A percentile compares a stretch with the other conserved stretches of the same genome.
Conservation (phyloP, 106 monocot species). For the Alisma plantagoaquatica region DNA sequence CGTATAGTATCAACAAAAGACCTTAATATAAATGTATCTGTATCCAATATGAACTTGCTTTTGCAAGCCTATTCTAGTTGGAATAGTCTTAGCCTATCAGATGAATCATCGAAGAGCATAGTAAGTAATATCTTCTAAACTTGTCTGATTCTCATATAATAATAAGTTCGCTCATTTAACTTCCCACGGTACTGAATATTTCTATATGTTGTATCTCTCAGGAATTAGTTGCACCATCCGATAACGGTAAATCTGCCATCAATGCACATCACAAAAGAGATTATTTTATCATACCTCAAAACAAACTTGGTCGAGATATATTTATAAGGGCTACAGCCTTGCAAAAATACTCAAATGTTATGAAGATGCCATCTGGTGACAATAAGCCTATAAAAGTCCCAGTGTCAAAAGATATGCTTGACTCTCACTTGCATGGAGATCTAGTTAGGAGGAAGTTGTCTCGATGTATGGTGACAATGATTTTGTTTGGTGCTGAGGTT, state of each 20-base stretch:
- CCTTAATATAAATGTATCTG: slow-evolving; percentile 75
- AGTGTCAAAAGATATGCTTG: slow-evolving; percentile 58
- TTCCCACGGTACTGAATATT: background rate
- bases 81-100: slow-evolving; percentile 54
- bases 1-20: slow-evolving; percentile 68
- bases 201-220: slow-evolving; percentile 15
- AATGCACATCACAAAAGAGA: slow-evolving; percentile 56
- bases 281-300: slow-evolving; percentile 78
- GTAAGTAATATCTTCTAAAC: slow-evolving; percentile 20
- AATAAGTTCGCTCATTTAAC: background rate
- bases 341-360: slow-evolving; percentile 36
- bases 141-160: background rate
- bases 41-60: slow-evolving; percentile 76
- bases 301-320: slow-evolving; percentile 89
- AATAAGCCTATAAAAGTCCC: slow-evolving; percentile 69
- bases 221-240: slow-evolving; percentile 33
- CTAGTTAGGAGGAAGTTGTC: slow-evolving; percentile 23
- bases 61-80: slow-evolving; percentile 97
- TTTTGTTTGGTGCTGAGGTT: slow-evolving; percentile 84
- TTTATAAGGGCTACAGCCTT: slow-evolving; percentile 50
- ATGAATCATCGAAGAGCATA: slow-evolving; percentile 36
- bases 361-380: slow-evolving; percentile 86
- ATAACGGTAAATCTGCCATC: slow-evolving; percentile 36
- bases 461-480: slow-evolving; percentile 49
- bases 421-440: slow-evolving; percentile 50